Conservation (phyloP, 164 flowering plant genomes). For the Vitis riparia region DNA sequence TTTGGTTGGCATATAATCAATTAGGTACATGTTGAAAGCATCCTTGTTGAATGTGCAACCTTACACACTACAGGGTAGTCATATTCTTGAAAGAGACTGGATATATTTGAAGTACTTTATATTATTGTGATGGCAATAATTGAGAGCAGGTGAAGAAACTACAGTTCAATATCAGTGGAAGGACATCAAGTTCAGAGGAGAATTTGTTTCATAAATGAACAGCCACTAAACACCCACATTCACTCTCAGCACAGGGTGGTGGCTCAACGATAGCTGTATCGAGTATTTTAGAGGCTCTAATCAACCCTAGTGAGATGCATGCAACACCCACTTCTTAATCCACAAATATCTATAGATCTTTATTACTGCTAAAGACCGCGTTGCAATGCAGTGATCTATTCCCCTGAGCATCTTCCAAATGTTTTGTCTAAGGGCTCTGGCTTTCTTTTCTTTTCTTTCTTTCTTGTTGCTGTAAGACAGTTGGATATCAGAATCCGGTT, state of each 20-base stretch:
- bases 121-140: not conserved
- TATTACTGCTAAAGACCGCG: too few relatives aligned
- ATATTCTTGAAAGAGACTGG: not conserved
- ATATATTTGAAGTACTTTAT: not conserved
- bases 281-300: too few relatives aligned
- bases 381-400: too few relatives aligned
- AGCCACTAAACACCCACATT: not conserved
- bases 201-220: not conserved
- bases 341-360: too few relatives aligned
- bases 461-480: too few relatives aligned
- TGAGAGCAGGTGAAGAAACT: conserved; percentile 10
- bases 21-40: not conserved
- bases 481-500: not conserved
- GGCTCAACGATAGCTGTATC: too few relatives aligned
- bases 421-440: too few relatives aligned
- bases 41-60: not conserved
- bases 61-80: not conserved
- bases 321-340: too few relatives aligned
- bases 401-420: too few relatives aligned
- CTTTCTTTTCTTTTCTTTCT: too few relatives aligned
- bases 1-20: not conserved
- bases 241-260: too few relatives aligned
- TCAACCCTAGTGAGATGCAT: too few relatives aligned
- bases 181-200: not conserved
- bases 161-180: not conserved